Evolutionary conservation across 2,329 filamentous ascomycete genomes (phyloP).

Genomic region (Diaporthe amygdali): DNA sequence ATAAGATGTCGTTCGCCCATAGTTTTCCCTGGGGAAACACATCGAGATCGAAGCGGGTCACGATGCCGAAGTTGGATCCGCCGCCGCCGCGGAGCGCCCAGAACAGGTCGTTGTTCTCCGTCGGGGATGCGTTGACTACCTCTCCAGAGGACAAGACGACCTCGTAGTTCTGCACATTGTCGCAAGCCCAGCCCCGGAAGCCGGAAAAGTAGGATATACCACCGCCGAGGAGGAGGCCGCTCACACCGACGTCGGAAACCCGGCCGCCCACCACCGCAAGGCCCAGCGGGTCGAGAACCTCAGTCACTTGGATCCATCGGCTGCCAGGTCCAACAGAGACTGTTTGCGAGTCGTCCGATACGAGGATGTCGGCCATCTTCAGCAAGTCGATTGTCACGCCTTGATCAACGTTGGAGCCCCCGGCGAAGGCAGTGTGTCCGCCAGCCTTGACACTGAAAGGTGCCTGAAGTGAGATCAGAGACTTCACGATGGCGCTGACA

Average conservation of each 20-base stretch:
- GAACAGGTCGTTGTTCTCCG: slow-evolving; percentile 46
- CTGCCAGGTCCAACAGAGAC: slow-evolving; percentile 49
- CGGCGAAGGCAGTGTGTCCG: slow-evolving; percentile 6
- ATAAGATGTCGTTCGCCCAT: not conserved
- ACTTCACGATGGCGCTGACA: not conserved
- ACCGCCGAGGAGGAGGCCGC: slow-evolving; percentile 50
- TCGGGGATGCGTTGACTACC: slow-evolving; percentile 46
- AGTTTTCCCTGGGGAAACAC: slow-evolving; percentile 30
- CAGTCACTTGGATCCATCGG: slow-evolving; percentile 49
- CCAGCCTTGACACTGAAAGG: slow-evolving; percentile 22
- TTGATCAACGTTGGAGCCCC: not conserved
- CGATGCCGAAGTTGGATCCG: slow-evolving; percentile 47
- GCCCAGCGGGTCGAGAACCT: slow-evolving; percentile 42
- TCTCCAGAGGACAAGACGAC: slow-evolving; percentile 52
- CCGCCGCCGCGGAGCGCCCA: slow-evolving; percentile 51
- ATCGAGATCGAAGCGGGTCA: slow-evolving; percentile 36
- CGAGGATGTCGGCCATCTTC: not conserved
- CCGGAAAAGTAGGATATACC: slow-evolving; percentile 55
- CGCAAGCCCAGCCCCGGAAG: slow-evolving; percentile 50
- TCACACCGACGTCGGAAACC: slow-evolving; percentile 46
- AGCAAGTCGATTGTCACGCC: slow-evolving; percentile 13
- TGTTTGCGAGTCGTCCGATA: slow-evolving; percentile 41
- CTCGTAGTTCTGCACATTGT: slow-evolving; percentile 50
- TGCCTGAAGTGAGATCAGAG: slow-evolving; percentile 6
- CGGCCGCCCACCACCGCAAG: slow-evolving; percentile 50